A percentile compares a stretch with the other conserved stretches of the same genome.
Conservation (phyloP, 2,329 filamentous ascomycete genomes). For the Cytospora mali region DNA sequence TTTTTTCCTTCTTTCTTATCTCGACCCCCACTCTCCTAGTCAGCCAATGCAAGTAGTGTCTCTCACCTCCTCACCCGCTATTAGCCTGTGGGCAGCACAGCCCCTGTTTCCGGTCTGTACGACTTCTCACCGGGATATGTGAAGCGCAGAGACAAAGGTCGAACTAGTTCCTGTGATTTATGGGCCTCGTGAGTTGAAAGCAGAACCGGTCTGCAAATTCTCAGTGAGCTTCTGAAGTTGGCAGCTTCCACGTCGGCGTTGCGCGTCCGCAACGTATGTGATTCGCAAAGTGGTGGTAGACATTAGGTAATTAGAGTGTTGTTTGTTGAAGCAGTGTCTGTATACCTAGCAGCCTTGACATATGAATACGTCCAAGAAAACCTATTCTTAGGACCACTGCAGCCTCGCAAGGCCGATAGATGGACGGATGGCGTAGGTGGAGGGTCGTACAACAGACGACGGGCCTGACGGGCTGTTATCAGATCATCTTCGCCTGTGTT, state of each 20-base stretch:
- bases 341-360: too few relatives aligned
- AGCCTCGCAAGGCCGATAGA: too few relatives aligned
- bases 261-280: too few relatives aligned
- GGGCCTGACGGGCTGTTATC: slow-evolving; percentile 4
- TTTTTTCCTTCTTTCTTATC: slow-evolving; percentile 12
- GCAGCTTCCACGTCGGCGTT: neutral
- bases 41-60: slow-evolving; percentile 12
- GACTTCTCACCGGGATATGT: neutral
- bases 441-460: neutral
- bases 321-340: too few relatives aligned
- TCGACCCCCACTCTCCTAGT: slow-evolving; percentile 12
- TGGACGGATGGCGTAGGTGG: too few relatives aligned
- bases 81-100: neutral
- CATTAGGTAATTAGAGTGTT: too few relatives aligned
- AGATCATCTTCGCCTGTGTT: slow-evolving; percentile 1
- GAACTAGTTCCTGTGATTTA: slow-evolving; percentile 14
- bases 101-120: neutral
- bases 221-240: neutral
- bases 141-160: neutral
- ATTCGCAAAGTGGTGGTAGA: too few relatives aligned
- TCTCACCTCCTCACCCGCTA: neutral
- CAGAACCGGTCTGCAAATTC: neutral
- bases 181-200: neutral
- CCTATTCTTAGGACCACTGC: too few relatives aligned
- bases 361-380: too few relatives aligned